Conservation (phyloP, 305 asterid genomes). For the Rubia peregrina region DNA sequence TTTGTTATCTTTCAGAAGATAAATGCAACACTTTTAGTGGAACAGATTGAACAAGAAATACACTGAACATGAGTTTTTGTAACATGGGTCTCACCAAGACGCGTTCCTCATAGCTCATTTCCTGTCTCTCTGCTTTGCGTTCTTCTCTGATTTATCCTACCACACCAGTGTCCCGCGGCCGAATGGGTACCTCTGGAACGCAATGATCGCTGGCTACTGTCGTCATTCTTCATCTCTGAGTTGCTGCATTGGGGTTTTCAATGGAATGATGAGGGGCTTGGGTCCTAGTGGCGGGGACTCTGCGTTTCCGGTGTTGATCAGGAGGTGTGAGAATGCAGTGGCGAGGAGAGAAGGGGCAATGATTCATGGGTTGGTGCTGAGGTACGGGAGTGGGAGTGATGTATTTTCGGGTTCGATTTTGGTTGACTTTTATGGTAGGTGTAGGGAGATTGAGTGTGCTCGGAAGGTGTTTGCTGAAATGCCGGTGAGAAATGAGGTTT, state of each 20-base stretch:
- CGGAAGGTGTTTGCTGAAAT: conserved; percentile 55
- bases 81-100: conserved; percentile 58
- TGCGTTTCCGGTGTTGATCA: conserved; percentile 55
- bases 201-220: conserved; percentile 42
- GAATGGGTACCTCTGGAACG: conserved; percentile 59
- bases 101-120: conserved; percentile 44
- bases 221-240: conserved; percentile 24
- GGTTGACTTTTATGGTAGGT: conserved; percentile 70
- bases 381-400: conserved; percentile 42
- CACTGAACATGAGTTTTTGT: no score
- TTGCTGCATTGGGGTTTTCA: conserved; percentile 33
- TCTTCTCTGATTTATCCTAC: conserved; percentile 33
- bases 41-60: no score
- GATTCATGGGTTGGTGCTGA: conserved; percentile 47
- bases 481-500: conserved; percentile 48
- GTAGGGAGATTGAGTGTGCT: conserved; percentile 49
- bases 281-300: conserved; percentile 36
- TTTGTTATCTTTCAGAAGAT: no score
- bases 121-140: conserved; percentile 34
- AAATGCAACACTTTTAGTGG: no score
- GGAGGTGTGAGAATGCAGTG: conserved; percentile 34
- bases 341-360: conserved; percentile 53
- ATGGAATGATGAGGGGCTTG: conserved; percentile 32
- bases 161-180: conserved; percentile 38
- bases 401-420: conserved; percentile 63